Base-by-base conservation (phyloP, 2,329 filamentous ascomycete species). In the Didymella glomerata region DNA sequence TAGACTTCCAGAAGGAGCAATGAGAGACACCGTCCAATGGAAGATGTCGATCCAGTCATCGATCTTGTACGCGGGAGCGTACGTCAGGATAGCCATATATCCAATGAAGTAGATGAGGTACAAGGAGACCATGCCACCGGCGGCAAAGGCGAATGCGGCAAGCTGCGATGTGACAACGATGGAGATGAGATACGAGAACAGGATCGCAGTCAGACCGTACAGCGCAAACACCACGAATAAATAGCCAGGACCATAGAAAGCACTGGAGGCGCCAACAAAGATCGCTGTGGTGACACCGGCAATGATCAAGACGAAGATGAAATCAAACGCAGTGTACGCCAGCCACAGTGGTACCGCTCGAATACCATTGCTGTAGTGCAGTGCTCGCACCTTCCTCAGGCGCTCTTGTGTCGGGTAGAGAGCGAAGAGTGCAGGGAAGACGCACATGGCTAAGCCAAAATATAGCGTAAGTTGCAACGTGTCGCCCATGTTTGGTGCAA, bases 301-400 rank as follows among this genome's bases (percentile, higher is more conserved):
- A 25, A 88, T 85, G 3, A 86, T 68, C 14, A 96, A 72, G 1
- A 92, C 88, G 55, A 96, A 87, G 42, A 85, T 73, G 64, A 93
- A 92, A 78, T 97, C 93, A 70, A 97, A 96, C 0, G 82, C 71
- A 0, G 90, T 82, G 71, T 97, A 96, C 1, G 93, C 91, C 5
- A 91, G 77, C 93, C 94, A 97, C 1, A 97, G 81, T 0, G 93
- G 92, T 9, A 91, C 81, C 0, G 91, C 89, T 13, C 91, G 84
- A 27, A 97, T 92, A 46, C 93, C 93, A 71, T 97, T 97, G 53
- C 91, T 96, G 77, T 96, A 97, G 76, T 97, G 90, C 28, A 97
- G 81, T 16, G 90, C 90, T 50, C 93, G 86, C 24, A 97, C 91
- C 64, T 92, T 90, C 48, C 88, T 82, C 11, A 92, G 81, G 25